phyloP scores from a whole-genome alignment of 2,329 filamentous ascomycete genomes.

The Exutisphaerella laricina region DNA sequence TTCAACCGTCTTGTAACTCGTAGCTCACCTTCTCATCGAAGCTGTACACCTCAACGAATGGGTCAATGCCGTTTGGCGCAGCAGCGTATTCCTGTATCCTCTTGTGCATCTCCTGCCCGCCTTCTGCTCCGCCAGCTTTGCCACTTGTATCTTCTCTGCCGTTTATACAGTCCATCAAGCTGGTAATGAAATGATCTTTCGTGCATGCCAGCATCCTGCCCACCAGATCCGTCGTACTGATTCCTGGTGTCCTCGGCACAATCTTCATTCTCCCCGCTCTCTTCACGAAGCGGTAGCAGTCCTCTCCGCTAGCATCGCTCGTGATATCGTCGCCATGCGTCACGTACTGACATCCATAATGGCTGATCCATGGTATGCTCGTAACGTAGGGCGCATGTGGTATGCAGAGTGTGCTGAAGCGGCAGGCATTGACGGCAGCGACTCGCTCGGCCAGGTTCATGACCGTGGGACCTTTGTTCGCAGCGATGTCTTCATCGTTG shows the following conservation, averaged over 20 bases:
- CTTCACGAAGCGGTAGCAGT: slow-evolving; percentile 98
- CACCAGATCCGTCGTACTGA: slow-evolving; percentile 96
- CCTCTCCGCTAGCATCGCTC: slow-evolving; percentile 84
- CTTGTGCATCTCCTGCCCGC: slow-evolving; percentile 65
- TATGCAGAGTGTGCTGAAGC: slow-evolving; percentile 84
- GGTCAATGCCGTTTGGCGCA: slow-evolving; percentile 71
- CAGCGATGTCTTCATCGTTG: slow-evolving; percentile 89
- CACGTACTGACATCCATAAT: slow-evolving; percentile 92
- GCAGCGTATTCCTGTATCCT: slow-evolving; percentile 82
- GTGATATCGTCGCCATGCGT: slow-evolving; percentile 98
- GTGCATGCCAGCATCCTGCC: slow-evolving; percentile 96
- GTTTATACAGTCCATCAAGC: slow-evolving; percentile 34
- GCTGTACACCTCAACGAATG: slow-evolving; percentile 79
- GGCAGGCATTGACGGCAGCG: slow-evolving; percentile 86
- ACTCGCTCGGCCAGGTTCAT: slow-evolving; percentile 93
- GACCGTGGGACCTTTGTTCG: slow-evolving; percentile 96
- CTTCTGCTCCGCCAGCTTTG: slow-evolving; percentile 57
- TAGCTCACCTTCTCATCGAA: slow-evolving; percentile 48
- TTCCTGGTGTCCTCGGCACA: slow-evolving; percentile 91
- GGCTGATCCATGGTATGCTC: slow-evolving; percentile 83
- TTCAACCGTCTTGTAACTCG: too few species aligned
- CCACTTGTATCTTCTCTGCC: slow-evolving; percentile 69
- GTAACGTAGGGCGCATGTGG: slow-evolving; percentile 92
- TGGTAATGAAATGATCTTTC: slow-evolving; percentile 86
- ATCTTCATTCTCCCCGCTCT: slow-evolving; percentile 90